Conservation (phyloP, 208 protist species). For the Leishmania aethiopica region DNA sequence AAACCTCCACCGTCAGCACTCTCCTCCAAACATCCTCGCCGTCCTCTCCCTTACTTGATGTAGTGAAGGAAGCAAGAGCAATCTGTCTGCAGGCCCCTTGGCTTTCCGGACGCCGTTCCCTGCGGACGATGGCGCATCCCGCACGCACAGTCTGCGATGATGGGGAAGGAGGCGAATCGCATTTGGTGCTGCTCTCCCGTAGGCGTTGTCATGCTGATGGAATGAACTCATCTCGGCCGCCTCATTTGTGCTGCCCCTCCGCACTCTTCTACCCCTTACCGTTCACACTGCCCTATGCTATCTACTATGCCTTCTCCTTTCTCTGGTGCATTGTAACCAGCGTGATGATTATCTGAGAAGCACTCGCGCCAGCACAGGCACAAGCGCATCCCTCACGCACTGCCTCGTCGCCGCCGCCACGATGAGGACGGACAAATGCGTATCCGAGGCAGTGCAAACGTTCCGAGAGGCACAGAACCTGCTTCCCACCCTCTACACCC, state of each 20-base stretch:
- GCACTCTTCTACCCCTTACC: neutral
- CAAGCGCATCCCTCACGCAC: neutral
- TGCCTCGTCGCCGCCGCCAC: neutral
- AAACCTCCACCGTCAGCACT: neutral
- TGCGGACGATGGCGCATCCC: neutral
- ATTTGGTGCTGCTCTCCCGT: neutral
- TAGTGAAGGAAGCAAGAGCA: neutral
- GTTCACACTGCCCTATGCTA: neutral
- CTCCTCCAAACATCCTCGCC: neutral
- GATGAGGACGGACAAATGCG: conserved; percentile 18
- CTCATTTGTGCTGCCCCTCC: neutral
- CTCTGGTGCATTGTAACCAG: neutral
- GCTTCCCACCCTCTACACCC: conserved; percentile 40
- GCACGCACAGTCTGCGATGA: neutral
- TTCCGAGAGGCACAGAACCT: conserved; percentile 77
- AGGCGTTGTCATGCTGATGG: neutral
- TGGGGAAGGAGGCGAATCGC: neutral
- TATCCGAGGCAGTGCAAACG: conserved; percentile 43
- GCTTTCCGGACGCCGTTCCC: neutral
- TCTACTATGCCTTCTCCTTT: neutral
- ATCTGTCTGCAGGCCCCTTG: neutral
- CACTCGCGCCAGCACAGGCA: neutral
- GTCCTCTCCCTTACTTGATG: neutral
- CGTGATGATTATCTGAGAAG: neutral
- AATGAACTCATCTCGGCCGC: neutral